phyloP scores from a whole-genome alignment of 2,329 filamentous ascomycete genomes.

The Sclerotinia spermophila region DNA sequence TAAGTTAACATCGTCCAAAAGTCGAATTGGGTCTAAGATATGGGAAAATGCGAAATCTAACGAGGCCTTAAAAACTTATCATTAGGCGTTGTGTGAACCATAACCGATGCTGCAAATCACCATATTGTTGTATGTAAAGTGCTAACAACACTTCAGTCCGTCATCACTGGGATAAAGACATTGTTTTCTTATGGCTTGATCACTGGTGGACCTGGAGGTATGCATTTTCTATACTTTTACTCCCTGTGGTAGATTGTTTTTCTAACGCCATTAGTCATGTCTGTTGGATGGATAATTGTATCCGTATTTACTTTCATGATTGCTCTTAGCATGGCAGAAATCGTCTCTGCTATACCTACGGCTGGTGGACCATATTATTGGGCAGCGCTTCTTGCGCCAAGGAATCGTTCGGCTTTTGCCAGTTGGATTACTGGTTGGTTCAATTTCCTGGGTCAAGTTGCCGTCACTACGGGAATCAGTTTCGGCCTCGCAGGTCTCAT shows the following conservation, averaged over 20 bases:
- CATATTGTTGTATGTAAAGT: not conserved
- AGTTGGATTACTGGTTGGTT: conserved; percentile 49
- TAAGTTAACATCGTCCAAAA: conserved; percentile 35
- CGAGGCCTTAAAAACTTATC: not conserved
- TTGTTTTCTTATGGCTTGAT: conserved; percentile 54
- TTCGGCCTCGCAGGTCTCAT: conserved; percentile 47
- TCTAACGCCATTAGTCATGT: conserved; percentile 45
- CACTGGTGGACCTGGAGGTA: conserved; percentile 53
- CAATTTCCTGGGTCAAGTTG: conserved; percentile 48
- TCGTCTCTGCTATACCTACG: conserved; percentile 56
- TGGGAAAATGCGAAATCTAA: not conserved
- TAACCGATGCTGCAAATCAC: not conserved
- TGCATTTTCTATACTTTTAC: conserved; percentile 34
- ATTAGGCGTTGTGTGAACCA: not conserved
- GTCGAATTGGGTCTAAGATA: not conserved
- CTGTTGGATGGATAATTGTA: conserved; percentile 52
- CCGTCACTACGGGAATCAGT: conserved; percentile 47
- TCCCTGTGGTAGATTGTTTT: not conserved
- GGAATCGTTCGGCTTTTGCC: conserved; percentile 43
- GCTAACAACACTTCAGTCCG: conserved; percentile 43
- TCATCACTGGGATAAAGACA: conserved; percentile 58
- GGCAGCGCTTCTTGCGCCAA: conserved; percentile 54
- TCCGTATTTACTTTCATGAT: conserved; percentile 54
- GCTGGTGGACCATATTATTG: conserved; percentile 59
- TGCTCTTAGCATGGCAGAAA: conserved; percentile 55